Evolutionary conservation across 1,284 basidiomycete species (phyloP), one percentile per base, ranked within the genome.

Genomic region (Sphagnurus paluster): DNA sequence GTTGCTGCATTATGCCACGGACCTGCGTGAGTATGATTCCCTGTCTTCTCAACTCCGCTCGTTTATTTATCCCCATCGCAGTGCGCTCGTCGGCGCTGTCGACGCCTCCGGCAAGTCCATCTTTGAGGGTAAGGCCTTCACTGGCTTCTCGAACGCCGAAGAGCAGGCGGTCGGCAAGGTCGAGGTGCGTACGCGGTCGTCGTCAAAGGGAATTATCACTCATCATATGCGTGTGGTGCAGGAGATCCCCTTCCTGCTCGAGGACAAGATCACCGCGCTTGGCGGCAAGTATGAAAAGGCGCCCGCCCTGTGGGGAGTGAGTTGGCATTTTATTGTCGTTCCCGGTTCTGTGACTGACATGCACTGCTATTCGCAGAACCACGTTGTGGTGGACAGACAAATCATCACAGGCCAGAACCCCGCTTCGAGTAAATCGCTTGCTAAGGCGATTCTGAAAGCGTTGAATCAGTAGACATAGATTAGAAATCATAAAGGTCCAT

Each of bases 1-100:
- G 73, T 76, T 2, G 56, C 77, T 24, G 85, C 85, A 5, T 86
- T 90, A n/a, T 90, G 87, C 68, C 87, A 90, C 63, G 87, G 85
- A 24, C 77, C 85, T 52, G 83, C 76, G 75, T 76, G 51, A 44
- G 69, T 17, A 9, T n/a, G n/a, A n/a, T n/a, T n/a, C n/a, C 57
- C 14, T 9, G 40, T 50, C 9, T 14, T 35, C 16, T 39, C 7
- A 4, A 10, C 5, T 29, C 14, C 26, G 1, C 13, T 39, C 19
- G 1, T 24, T 29, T 30, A 28, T 24, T 47, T 17, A 44, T 23
- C 1, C n/a, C 17, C 21, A 10, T 38, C 20, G 6, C 30, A 76
- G 74, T 35, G 77, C 79, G 33, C 65, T 89, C 16, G 75, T 81
- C 14, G 71, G 72, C 10, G 82, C 67, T 5, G 77, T 73, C 13